Conservation (phyloP, 2,329 filamentous ascomycete species). For the Sodiomyces alkalinus region DNA sequence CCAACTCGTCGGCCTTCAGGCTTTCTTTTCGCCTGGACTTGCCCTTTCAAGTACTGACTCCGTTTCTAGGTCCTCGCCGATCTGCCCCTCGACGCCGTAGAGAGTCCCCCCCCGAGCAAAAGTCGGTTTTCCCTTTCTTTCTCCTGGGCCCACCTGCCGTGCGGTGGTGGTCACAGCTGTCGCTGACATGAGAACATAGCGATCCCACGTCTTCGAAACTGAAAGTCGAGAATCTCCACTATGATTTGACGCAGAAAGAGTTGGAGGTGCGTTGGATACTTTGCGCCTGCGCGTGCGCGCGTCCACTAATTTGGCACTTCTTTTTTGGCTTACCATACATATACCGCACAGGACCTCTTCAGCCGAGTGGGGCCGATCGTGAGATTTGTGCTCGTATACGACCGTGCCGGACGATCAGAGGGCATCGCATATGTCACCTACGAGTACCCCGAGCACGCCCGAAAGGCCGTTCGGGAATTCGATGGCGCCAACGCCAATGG, state of each 20-base stretch:
- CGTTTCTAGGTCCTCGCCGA: constrained; percentile 21
- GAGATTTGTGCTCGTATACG: constrained; percentile 61
- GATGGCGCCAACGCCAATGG: constrained; percentile 84
- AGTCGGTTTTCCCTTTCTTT: constrained; percentile 13
- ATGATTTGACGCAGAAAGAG: constrained; percentile 76
- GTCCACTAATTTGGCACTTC: constrained; percentile 14
- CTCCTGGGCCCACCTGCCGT: too few species aligned
- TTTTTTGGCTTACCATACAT: too few species aligned
- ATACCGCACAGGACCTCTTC: constrained; percentile 54
- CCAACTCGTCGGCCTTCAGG: too few species aligned
- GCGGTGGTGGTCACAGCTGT: constrained; percentile 2
- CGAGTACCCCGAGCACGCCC: constrained; percentile 53
- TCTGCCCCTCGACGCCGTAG: constrained; percentile 26
- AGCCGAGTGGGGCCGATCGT: constrained; percentile 56
- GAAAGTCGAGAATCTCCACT: constrained; percentile 81
- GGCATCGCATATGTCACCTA: constrained; percentile 78
- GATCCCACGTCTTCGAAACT: constrained; percentile 50
- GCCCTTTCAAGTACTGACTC: constrained; percentile 4
- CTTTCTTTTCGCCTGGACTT: background rate
- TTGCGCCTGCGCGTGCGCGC: constrained; percentile 1
- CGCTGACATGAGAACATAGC: constrained; percentile 17
- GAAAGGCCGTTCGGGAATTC: constrained; percentile 61
- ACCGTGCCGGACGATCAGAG: constrained; percentile 77
- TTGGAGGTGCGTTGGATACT: constrained; percentile 42
- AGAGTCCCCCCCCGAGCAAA: constrained; percentile 25